Conservation (phyloP, 768 basidiomycete genomes). For the Chiua virens region DNA sequence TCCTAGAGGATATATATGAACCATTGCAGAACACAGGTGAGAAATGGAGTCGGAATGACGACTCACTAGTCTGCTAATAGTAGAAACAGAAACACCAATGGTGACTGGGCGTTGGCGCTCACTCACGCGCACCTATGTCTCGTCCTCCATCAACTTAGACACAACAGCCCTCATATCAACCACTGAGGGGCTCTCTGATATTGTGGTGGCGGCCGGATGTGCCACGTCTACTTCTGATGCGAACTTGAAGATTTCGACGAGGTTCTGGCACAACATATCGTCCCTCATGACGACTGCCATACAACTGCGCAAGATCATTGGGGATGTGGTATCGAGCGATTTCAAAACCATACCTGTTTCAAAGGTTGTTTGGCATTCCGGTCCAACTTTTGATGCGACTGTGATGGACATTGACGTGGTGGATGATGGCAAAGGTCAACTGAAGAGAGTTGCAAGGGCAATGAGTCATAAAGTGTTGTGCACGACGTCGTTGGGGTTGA, state of each 20-base stretch:
- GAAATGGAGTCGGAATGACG: background rate
- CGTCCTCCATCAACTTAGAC: background rate
- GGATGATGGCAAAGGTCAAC: no score
- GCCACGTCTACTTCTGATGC: background rate
- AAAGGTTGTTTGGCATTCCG: no score
- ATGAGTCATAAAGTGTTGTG: no score
- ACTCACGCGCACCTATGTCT: background rate
- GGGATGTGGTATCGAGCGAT: constrained; percentile 6
- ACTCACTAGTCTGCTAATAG: no score
- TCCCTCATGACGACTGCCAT: background rate
- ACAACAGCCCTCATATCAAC: background rate
- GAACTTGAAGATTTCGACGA: background rate
- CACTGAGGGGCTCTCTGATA: background rate
- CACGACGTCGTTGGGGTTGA: no score
- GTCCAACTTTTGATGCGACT: no score
- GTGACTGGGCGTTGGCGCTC: no score
- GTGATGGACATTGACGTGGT: no score
- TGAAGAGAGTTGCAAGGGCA: no score
- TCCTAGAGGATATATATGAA: background rate
- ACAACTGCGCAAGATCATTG: constrained; percentile 2
- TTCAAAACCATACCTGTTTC: background rate
- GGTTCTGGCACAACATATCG: background rate
- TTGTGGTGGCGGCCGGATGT: constrained; percentile 2
- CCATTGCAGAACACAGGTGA: constrained; percentile 1
- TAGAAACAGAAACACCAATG: constrained; percentile 5